phyloP scores from a whole-genome alignment of 2,329 filamentous ascomycete genomes.

The Fusarium hostae region DNA sequence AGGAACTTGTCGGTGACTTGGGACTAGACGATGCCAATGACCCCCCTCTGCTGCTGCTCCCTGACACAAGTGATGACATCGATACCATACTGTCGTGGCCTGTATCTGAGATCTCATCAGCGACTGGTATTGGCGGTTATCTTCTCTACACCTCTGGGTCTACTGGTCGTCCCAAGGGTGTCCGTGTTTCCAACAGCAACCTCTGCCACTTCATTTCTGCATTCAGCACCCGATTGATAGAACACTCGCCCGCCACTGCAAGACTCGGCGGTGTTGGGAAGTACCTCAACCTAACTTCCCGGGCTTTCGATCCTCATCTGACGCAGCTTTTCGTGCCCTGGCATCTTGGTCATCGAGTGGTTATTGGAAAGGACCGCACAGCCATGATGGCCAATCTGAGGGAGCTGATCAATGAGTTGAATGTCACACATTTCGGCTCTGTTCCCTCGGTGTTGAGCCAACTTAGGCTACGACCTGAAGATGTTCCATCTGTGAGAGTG shows the following conservation, averaged over 20 bases:
- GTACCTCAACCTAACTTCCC: conserved; percentile 26
- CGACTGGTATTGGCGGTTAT: not conserved
- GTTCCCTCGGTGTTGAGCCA: conserved; percentile 20
- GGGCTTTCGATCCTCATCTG: conserved; percentile 23
- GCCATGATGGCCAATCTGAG: conserved; percentile 7
- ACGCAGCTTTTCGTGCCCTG: conserved; percentile 24
- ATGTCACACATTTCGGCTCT: conserved; percentile 15
- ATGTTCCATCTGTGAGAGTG: conserved; percentile 15
- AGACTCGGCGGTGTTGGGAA: conserved; percentile 1
- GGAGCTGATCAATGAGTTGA: conserved; percentile 18
- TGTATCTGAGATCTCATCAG: fast-evolving
- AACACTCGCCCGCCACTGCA: not conserved
- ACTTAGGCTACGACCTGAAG: not conserved
- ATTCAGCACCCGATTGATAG: conserved; percentile 1
- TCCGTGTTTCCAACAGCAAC: conserved; percentile 13
- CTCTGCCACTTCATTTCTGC: conserved; percentile 22
- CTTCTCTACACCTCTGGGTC: conserved; percentile 29
- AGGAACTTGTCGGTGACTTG: not conserved
- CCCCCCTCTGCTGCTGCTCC: fast-evolving
- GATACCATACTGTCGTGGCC: not conserved
- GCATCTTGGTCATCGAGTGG: conserved; percentile 2
- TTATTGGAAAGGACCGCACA: conserved; percentile 13
- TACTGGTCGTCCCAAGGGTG: conserved; percentile 23
- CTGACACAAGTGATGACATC: not conserved
- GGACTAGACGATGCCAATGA: not conserved